Conservation (phyloP, 1,284 basidiomycete species). For the Polyporus tsugae region DNA sequence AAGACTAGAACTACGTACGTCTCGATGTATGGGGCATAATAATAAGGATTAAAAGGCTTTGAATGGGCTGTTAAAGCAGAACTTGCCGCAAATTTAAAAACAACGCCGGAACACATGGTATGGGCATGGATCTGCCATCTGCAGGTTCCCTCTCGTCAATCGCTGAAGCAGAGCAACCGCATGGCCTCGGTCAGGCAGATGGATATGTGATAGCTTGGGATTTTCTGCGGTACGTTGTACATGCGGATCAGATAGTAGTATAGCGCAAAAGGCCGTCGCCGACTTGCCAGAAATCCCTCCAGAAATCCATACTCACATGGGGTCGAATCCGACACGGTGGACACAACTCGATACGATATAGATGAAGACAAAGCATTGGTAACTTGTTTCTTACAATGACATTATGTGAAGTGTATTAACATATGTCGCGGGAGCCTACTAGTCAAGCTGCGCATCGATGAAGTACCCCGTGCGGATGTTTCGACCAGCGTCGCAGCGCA, state of each 20-base stretch:
- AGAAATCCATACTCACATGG: not conserved
- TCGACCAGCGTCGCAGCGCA: not conserved
- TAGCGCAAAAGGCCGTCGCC: no score
- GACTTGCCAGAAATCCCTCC: not conserved
- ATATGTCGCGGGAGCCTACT: not conserved
- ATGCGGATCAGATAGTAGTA: conserved; percentile 24
- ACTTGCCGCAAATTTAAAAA: not conserved
- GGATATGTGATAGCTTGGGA: conserved; percentile 2
- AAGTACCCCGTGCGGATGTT: no score
- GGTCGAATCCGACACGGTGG: not conserved
- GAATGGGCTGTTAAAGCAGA: not conserved
- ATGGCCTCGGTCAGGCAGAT: conserved; percentile 23
- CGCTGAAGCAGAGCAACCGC: conserved; percentile 22
- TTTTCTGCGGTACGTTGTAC: not conserved
- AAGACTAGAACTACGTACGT: not conserved
- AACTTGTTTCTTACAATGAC: not conserved
- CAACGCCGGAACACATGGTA: conserved; percentile 2
- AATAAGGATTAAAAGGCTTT: not conserved
- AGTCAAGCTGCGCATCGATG: no score
- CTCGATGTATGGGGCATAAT: not conserved
- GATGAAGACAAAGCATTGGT: not conserved
- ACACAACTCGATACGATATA: not conserved
- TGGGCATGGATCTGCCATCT: conserved; percentile 5
- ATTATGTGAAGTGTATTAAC: not conserved
- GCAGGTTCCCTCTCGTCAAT: conserved; percentile 12